Base-by-base conservation (phyloP, 2,329 filamentous ascomycete genomes). In the Alternaria sp. region DNA sequence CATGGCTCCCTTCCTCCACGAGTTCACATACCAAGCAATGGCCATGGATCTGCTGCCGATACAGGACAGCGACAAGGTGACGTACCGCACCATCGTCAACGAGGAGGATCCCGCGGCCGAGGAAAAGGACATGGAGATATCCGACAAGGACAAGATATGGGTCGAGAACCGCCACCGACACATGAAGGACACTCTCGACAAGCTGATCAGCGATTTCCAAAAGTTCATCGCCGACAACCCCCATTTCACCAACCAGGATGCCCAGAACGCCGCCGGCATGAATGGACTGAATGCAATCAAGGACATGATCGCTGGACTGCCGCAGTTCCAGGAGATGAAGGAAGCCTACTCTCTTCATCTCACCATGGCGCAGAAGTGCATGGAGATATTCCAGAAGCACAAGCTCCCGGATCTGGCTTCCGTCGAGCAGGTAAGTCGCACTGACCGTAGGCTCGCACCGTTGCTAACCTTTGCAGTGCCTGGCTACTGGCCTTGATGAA, bases 21-120 rank as follows among this genome's bases (percentile, higher is more conserved):
- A 99, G 74, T 97, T 99, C 76, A 97, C 95, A 12, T 99, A 98
- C 77, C 95, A 99, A 79, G 93, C 95, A 52, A 98, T 99, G 94
- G 94, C 93, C 4, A 92, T 97, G 78, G 95, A 99, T 75, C 83
- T 99, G 9, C 82, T 99, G 30, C 91, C 91, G 0, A 93, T 99
- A 74, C 89, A 91, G 71, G 95, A 98, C 55, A 90, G 87, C 25
- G 93, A 97, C 66, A 97, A 95, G 77, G 86, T 96, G 10, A 93
- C 90, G 0, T 99, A 94, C 76, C 90, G 89, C 67, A 94, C 93
- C 54, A 83, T 86, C 2, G 84, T 95, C 64, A 95, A 97, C 66
- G 88, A 93, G 69, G 92, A 91, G 10, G 84, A 86, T 4, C 80
- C 83, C 0, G 87, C 90, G 43, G 87, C 90, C 28, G 88, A 96